phyloP scores from a whole-genome alignment of 2,329 filamentous ascomycete species.

The Colletotrichum salicis region DNA sequence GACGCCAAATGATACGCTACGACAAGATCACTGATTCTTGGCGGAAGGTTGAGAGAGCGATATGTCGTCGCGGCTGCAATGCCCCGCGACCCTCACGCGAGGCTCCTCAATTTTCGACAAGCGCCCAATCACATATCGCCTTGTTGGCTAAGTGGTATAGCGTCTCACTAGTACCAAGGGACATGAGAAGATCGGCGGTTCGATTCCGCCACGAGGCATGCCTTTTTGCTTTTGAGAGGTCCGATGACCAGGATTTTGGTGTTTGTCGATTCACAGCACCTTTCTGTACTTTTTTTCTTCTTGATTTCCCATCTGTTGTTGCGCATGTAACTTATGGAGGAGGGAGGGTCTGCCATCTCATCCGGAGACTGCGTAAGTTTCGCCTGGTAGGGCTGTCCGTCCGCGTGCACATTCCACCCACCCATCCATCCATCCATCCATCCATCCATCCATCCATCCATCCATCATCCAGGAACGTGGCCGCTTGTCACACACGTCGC shows the following conservation, averaged over 20 bases:
- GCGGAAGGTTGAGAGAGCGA: no score
- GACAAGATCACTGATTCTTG: no score
- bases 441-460: background rate
- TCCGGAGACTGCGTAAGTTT: background rate
- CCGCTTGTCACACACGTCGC: background rate
- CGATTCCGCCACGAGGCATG: slow-evolving; percentile 20
- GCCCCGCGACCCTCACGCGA: no score
- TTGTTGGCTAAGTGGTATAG: slow-evolving; percentile 25
- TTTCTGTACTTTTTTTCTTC: background rate
- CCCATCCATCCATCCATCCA: background rate
- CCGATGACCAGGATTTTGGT: no score
- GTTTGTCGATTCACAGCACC: background rate
- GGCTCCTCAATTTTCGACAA: no score
- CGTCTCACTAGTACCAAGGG: slow-evolving; percentile 18
- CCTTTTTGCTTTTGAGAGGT: background rate
- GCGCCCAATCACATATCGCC: background rate
- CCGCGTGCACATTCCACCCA: no score
- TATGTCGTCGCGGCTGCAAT: no score
- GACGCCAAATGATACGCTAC: no score
- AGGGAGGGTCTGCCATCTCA: background rate
- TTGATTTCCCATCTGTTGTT: background rate
- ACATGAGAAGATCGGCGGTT: slow-evolving; percentile 21
- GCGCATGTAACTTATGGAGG: no score
- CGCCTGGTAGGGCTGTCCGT: background rate
- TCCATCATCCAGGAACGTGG: background rate